Percentiles rank a stretch among this genome's conserved stretches.
These are phyloP conservation scores for Exophiala aquamarina DNA, from an alignment of 2,329 filamentous ascomycete genomes.

Conservation along the genomic window DNA sequence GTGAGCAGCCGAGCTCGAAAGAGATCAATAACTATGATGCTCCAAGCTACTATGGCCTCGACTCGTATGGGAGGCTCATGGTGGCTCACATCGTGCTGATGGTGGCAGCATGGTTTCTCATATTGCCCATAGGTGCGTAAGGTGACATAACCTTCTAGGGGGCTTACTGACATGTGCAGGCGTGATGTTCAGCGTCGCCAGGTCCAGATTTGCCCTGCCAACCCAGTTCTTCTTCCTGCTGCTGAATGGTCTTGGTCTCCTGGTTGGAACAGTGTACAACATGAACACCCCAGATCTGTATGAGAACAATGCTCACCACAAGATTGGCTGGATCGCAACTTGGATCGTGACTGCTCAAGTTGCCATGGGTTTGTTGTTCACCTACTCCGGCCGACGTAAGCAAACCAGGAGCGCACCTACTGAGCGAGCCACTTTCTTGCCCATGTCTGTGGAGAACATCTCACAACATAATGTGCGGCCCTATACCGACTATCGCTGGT, in stretches of 20 bases:
- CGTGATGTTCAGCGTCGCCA: slow-evolving; percentile 81
- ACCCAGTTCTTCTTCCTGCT: slow-evolving; percentile 68
- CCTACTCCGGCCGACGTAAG: slow-evolving; percentile 53
- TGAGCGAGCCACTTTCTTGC: slow-evolving; percentile 62
- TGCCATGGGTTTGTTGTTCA: slow-evolving; percentile 64
- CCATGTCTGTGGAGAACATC: slow-evolving; percentile 58
- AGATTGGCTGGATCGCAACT: slow-evolving; percentile 80
- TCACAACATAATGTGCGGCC: slow-evolving; percentile 49
- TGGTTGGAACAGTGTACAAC: slow-evolving; percentile 72
- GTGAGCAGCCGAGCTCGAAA: slow-evolving; percentile 23
- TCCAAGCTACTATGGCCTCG: slow-evolving; percentile 42
- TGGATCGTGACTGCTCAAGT: slow-evolving; percentile 71
- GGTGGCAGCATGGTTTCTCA: slow-evolving; percentile 69
- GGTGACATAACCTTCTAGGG: neutral
- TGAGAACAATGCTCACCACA: slow-evolving; percentile 82
- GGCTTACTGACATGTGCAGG: slow-evolving; percentile 48
- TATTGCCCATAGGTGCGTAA: slow-evolving; percentile 69
- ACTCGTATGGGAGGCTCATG: slow-evolving; percentile 49
- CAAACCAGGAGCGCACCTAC: slow-evolving; percentile 35
- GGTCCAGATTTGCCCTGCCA: slow-evolving; percentile 70
- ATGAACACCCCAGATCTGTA: slow-evolving; percentile 81
- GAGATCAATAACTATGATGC: slow-evolving; percentile 25
- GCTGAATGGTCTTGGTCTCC: slow-evolving; percentile 63
- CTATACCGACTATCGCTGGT: slow-evolving; percentile 55
- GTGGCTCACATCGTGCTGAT: slow-evolving; percentile 71